These are phyloP conservation scores for Chrysosporium queenslandicum DNA, from an alignment of 2,329 filamentous ascomycete species.

Conservation along the genomic window DNA sequence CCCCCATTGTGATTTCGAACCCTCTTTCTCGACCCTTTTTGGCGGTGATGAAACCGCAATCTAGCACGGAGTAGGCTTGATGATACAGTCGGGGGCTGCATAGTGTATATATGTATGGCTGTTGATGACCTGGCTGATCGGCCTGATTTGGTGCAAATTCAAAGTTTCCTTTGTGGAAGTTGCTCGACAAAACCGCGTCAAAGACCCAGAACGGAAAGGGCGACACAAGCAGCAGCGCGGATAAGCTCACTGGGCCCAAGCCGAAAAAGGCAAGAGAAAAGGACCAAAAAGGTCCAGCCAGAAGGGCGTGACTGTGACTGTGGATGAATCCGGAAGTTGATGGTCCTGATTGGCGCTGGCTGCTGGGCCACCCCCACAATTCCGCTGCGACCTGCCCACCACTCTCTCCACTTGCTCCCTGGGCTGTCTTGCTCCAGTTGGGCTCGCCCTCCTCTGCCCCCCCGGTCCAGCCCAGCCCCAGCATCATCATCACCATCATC, in stretches of 20 bases:
- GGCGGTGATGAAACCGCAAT: not conserved
- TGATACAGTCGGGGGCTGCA: not conserved
- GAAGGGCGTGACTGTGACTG: not conserved
- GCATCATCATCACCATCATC: not conserved
- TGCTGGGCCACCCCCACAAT: not conserved
- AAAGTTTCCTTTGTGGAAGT: not conserved
- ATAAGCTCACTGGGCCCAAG: too few relatives aligned
- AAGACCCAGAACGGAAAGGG: too few relatives aligned
- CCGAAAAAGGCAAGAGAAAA: not conserved
- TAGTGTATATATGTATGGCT: not conserved
- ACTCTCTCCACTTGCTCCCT: too few relatives aligned
- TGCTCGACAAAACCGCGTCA: too few relatives aligned
- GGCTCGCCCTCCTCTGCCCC: too few relatives aligned
- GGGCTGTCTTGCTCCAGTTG: too few relatives aligned
- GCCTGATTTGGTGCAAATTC: not conserved
- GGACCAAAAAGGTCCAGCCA: not conserved
- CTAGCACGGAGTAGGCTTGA: not conserved
- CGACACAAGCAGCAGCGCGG: too few relatives aligned
- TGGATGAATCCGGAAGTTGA: slow-evolving; percentile 6
- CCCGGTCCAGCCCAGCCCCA: too few relatives aligned
- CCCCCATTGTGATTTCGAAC: too few relatives aligned
- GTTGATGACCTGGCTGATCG: not conserved
- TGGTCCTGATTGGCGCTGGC: not conserved
- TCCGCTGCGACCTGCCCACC: not conserved
- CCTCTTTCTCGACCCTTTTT: not conserved